phyloP scores from a whole-genome alignment of 805 yeast genomes.

The Candida palmyrensis region DNA sequence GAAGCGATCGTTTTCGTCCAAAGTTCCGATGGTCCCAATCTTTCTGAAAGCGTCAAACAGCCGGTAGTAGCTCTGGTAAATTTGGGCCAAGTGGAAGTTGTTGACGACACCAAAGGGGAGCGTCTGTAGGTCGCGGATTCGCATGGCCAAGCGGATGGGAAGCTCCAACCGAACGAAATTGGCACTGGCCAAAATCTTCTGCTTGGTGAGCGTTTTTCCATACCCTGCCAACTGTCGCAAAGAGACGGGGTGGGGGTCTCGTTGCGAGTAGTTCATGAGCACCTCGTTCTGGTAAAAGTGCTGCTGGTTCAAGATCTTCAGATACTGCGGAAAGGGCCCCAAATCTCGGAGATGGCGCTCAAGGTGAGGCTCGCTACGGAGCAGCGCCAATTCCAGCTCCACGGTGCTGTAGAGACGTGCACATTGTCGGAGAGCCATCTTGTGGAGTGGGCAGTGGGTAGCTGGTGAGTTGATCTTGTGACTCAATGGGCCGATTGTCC shows the following conservation, averaged over 20 bases:
- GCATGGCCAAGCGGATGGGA: constrained; percentile 77
- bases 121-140: constrained; percentile 72
- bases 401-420: too few relatives aligned
- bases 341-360: constrained; percentile 23
- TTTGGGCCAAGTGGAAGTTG: constrained; percentile 80
- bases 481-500: too few relatives aligned
- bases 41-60: constrained; percentile 83
- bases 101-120: constrained; percentile 81
- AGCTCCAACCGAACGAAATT: constrained; percentile 84
- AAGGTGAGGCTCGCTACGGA: too few relatives aligned
- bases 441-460: too few relatives aligned
- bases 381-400: too few relatives aligned
- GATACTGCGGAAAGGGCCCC: constrained; percentile 39
- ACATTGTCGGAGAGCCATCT: too few relatives aligned
- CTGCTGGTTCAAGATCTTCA: constrained; percentile 46
- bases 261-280: constrained; percentile 55
- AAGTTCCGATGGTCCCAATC: constrained; percentile 58
- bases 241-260: constrained; percentile 83
- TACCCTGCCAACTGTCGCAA: constrained; percentile 86
- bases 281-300: constrained; percentile 85
- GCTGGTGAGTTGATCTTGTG: too few relatives aligned
- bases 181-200: constrained; percentile 77
- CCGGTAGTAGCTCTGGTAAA: constrained; percentile 83
- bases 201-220: constrained; percentile 72
- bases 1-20: constrained; percentile 73